phyloP scores from a whole-genome alignment of 306 rosid genomes.

The Cucumis hystrix region DNA sequence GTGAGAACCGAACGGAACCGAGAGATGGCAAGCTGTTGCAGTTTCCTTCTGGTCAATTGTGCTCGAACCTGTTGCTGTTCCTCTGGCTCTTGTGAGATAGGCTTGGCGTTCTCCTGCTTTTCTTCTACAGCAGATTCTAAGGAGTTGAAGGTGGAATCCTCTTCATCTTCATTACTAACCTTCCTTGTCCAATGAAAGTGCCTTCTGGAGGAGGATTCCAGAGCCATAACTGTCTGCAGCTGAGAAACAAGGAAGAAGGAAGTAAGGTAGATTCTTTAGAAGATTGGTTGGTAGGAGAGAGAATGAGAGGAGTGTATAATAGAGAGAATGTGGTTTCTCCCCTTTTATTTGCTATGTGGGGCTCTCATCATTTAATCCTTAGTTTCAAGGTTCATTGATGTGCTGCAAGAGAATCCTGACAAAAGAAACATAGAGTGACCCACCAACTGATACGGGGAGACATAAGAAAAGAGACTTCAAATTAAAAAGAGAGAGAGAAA shows the following conservation, averaged over 20 bases:
- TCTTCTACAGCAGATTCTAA: conserved; percentile 25
- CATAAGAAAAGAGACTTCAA: conserved; percentile 19
- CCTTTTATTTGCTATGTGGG: conserved; percentile 30
- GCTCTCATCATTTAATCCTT: conserved; percentile 22
- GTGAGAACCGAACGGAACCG: conserved; percentile 67
- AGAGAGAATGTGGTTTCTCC: conserved; percentile 14
- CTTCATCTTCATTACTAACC: conserved; percentile 61
- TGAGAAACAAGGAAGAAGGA: conserved; percentile 16
- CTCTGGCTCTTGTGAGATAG: conserved; percentile 10
- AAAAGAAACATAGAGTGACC: conserved; percentile 85
- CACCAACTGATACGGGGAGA: conserved; percentile 65
- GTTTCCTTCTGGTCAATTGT: conserved; percentile 36
- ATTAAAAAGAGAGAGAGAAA: background rate
- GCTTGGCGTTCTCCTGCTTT: conserved; percentile 14
- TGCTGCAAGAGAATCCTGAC: conserved; percentile 76
- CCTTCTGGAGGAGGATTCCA: conserved; percentile 68
- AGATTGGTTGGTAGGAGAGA: conserved; percentile 8
- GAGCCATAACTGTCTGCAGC: conserved; percentile 53
- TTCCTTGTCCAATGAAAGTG: conserved; percentile 96
- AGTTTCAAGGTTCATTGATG: conserved; percentile 30
- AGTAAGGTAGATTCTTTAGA: conserved; percentile 17
- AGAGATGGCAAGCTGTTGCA: conserved; percentile 59
- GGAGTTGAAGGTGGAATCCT: conserved; percentile 27
- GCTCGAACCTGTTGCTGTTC: conserved; percentile 4
- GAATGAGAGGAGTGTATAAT: background rate